Conservation (phyloP, 2,329 filamentous ascomycete genomes). For the Fusarium albosuccineum region DNA sequence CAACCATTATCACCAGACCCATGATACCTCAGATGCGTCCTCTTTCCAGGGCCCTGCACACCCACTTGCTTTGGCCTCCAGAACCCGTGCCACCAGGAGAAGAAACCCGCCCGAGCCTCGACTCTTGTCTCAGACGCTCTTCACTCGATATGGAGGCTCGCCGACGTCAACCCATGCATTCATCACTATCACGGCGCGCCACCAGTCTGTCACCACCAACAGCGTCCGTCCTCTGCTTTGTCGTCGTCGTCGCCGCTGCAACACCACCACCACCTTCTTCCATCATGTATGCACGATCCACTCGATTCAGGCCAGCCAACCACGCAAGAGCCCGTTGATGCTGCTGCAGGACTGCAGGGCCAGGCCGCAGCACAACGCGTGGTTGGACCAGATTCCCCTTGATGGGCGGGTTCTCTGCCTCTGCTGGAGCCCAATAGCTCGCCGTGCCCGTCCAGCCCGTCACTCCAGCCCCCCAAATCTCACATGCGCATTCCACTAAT, state of each 20-base stretch:
- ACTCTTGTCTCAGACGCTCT: constrained; percentile 3
- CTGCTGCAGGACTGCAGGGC: constrained; percentile 38
- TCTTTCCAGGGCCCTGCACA: constrained; percentile 21
- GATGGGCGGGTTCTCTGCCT: constrained; percentile 31
- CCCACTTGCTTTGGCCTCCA: constrained; percentile 22
- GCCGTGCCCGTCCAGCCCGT: constrained; percentile 7
- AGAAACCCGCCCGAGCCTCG: constrained; percentile 5
- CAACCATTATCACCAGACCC: constrained; percentile 39
- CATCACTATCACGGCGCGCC: constrained; percentile 7
- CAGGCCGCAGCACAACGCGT: constrained; percentile 35
- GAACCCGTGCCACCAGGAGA: constrained; percentile 11
- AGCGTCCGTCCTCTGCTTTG: not conserved
- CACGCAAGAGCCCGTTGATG: constrained; percentile 31
- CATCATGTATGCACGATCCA: constrained; percentile 29
- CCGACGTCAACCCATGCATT: not conserved
- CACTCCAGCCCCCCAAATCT: constrained; percentile 36
- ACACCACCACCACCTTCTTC: constrained; percentile 10
- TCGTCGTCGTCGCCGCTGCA: constrained; percentile 15
- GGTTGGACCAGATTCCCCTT: constrained; percentile 38
- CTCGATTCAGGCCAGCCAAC: constrained; percentile 33
- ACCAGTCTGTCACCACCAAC: not conserved
- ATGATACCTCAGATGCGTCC: constrained; percentile 27
- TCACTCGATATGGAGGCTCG: not conserved
- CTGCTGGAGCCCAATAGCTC: constrained; percentile 22
- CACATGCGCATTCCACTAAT: constrained; percentile 41